Conservation (phyloP, 2,329 filamentous ascomycete genomes). For the Sporothrix variecibatus region DNA sequence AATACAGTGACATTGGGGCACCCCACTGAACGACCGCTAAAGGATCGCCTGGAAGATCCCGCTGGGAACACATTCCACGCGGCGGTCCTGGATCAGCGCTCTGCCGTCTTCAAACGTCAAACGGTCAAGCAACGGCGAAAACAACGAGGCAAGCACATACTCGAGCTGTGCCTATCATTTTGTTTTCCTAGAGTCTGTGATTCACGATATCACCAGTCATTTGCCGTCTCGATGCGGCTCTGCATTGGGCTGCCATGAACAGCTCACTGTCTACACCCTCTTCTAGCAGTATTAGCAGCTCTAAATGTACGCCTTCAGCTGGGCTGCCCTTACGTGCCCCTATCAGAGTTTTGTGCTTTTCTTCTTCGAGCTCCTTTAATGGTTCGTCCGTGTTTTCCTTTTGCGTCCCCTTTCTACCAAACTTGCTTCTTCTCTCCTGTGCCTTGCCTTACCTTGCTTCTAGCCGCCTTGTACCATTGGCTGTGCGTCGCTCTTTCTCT, state of each 20-base stretch:
- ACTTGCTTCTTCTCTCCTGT: neutral
- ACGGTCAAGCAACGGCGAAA: neutral
- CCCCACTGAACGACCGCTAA: neutral
- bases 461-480: neutral
- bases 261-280: neutral
- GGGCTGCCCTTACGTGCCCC: slow-evolving; percentile 2
- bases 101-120: slow-evolving; percentile 6
- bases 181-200: neutral
- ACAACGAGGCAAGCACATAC: slow-evolving; percentile 8
- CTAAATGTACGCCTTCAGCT: neutral
- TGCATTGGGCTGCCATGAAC: neutral
- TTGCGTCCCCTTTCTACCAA: too few relatives aligned
- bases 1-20: neutral
- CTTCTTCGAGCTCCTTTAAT: neutral
- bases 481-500: neutral
- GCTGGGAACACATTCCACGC: slow-evolving; percentile 10
- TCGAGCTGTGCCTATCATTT: slow-evolving; percentile 1
- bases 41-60: slow-evolving; percentile 5
- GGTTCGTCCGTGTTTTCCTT: neutral
- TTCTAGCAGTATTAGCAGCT: neutral
- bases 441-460: neutral
- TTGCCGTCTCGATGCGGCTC: neutral
- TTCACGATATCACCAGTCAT: neutral
- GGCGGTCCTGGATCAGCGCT: slow-evolving; percentile 13
- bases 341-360: neutral